Percentiles rank a stretch among this genome's conserved stretches.
Evolutionary conservation across 139 green algal species (phyloP).

Genomic region (Chloropicon primus): DNA sequence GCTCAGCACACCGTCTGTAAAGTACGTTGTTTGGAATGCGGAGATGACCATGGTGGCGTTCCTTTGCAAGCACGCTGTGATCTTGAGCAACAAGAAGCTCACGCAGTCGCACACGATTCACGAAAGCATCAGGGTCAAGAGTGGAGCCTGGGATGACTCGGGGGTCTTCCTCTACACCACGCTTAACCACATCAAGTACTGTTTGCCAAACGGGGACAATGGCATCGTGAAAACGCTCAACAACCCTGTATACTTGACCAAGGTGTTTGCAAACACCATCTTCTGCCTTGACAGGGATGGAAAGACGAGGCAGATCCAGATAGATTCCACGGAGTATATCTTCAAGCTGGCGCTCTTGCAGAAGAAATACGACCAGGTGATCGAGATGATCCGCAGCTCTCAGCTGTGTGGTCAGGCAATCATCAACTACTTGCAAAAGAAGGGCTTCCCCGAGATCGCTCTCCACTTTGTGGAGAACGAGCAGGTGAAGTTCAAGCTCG

Average conservation of each 20-base stretch:
- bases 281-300: constrained; percentile 92
- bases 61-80: constrained; percentile 93
- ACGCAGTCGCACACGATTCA: constrained; percentile 78
- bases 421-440: constrained; percentile 96
- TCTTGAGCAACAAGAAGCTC: constrained; percentile 87
- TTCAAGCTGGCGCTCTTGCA: constrained; percentile 97
- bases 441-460: constrained; percentile 96
- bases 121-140: constrained; percentile 94
- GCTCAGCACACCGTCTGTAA: constrained; percentile 64
- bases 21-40: constrained; percentile 94
- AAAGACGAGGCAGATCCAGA: constrained; percentile 62
- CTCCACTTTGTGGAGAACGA: constrained; percentile 86
- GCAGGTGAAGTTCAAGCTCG: constrained; percentile 88
- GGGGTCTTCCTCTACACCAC: constrained; percentile 98
- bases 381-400: constrained; percentile 76
- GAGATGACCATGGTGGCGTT: constrained; percentile 90
- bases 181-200: constrained; percentile 99
- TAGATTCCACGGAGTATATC: constrained; percentile 86
- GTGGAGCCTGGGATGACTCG: constrained; percentile 87
- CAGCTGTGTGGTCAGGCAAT: constrained; percentile 88
- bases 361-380: constrained; percentile 85
- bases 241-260: constrained; percentile 86
- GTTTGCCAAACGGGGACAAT: constrained; percentile 91
- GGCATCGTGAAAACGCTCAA: constrained; percentile 97
- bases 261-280: constrained; percentile 54